Conservation (phyloP, 2,329 filamentous ascomycete genomes). For the Raffaelea arxii region DNA sequence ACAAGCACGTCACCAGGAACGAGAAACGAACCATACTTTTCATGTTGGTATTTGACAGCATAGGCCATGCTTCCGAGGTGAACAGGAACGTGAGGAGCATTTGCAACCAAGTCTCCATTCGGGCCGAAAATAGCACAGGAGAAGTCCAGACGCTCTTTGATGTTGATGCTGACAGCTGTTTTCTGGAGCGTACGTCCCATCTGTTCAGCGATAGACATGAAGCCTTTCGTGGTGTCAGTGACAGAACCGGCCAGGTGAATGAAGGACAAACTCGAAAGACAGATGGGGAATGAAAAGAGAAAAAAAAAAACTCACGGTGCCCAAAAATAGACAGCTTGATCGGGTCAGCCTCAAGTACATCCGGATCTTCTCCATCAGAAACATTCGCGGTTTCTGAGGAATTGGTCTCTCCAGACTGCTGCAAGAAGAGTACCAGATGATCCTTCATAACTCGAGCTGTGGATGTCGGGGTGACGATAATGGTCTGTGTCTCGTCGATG, state of each 20-base stretch:
- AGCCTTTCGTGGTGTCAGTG: too few species aligned
- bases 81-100: conserved; percentile 66
- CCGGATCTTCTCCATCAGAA: too few species aligned
- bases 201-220: conserved; percentile 80
- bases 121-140: conserved; percentile 76
- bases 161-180: conserved; percentile 70
- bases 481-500: conserved; percentile 22
- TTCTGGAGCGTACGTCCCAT: conserved; percentile 75
- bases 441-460: neutral
- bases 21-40: conserved; percentile 61
- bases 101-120: conserved; percentile 65
- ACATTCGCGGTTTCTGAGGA: neutral
- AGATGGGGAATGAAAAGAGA: neutral
- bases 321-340: conserved; percentile 71
- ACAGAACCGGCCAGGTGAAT: too few species aligned
- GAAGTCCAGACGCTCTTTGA: conserved; percentile 76
- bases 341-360: conserved; percentile 54
- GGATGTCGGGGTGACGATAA: conserved; percentile 16
- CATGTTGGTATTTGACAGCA: conserved; percentile 66
- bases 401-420: neutral
- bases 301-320: conserved; percentile 35
- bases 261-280: conserved; percentile 68
- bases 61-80: conserved; percentile 75
- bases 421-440: neutral
- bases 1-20: conserved; percentile 60